Evolutionary conservation across 768 basidiomycete genomes (phyloP), one percentile per base, ranked within the genome.

Genomic region (Lentinus brumalis): DNA sequence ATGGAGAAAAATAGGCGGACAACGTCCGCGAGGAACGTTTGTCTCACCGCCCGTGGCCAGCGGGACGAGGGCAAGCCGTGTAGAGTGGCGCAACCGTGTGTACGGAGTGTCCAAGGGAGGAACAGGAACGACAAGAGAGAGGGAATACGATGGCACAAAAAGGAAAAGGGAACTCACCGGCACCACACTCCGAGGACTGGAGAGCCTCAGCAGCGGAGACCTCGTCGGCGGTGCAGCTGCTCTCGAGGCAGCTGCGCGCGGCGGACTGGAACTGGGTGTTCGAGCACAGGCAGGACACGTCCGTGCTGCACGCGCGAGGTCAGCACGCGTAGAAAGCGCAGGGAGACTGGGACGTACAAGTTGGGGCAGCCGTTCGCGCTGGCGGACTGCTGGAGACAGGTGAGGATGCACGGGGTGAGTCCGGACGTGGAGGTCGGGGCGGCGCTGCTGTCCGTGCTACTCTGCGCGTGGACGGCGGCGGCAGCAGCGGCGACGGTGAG

Each of bases 281-380:
- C 3, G 73, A 66, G 70, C 81, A 83, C 21, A 79, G 63, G 53
- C 81, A 83, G 0, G 58, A 0, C n/a, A 77, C 0, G 66, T 82
- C 67, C 12, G 77, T 67, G 67, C 82, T 82, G 46, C n/a, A 35
- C 11, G 11, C 7, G 35, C 6, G 11, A 35, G 35, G 35, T 35
- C 35, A 35, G 35, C 7, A 7, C 6, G 6, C 11, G 35, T 35
- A 32, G 50, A 11, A 38, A 18, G 44, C 1, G 7, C 46, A 45
- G 21, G 29, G 7, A 21, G 31, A 18, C 41, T n/a, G 41, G 7
- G 26, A 61, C 69, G 41, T 39, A 70, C 69, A 66, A 14, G 50
- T 44, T 39, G 10, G 60, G 16, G 50, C 66, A 70, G 35, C 63
- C 62, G 32, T 39, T 51, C 2, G 53, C 29, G 3, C 41, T 2